These are phyloP conservation scores for Cicer chorassanicum DNA, from an alignment of 306 rosid species.

Conservation along the genomic window DNA sequence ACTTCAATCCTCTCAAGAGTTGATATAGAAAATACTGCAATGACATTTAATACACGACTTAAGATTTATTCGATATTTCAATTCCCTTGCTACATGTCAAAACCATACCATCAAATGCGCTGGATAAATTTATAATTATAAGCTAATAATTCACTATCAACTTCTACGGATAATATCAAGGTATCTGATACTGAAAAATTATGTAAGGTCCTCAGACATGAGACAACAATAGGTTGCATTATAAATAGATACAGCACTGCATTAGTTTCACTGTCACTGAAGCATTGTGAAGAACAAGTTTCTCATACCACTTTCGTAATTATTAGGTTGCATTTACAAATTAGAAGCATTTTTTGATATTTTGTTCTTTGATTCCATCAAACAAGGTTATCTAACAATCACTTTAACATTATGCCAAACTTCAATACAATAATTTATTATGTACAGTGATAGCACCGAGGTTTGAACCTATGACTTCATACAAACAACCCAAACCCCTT, in stretches of 20 bases:
- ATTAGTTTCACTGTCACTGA: not conserved
- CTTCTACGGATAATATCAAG: slow-evolving; percentile 11
- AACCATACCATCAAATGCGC: not conserved
- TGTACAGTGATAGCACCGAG: not conserved
- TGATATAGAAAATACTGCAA: slow-evolving; percentile 56
- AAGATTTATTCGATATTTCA: slow-evolving; percentile 27
- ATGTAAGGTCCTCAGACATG: not conserved
- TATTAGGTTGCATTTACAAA: slow-evolving; percentile 3
- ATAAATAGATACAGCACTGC: slow-evolving; percentile 3
- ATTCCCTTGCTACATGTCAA: slow-evolving; percentile 4
- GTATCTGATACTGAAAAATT: slow-evolving; percentile 10
- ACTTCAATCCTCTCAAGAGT: slow-evolving; percentile 56
- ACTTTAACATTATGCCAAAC: not conserved
- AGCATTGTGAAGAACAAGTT: slow-evolving; percentile 17
- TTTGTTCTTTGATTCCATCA: not conserved
- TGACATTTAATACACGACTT: slow-evolving; percentile 26
- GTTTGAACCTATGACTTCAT: not conserved
- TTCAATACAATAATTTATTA: not conserved
- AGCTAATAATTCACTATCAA: slow-evolving; percentile 20
- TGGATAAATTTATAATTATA: not conserved
- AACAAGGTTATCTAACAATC: slow-evolving; percentile 3
- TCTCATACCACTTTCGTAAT: slow-evolving; percentile 19
- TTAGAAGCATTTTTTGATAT: slow-evolving; percentile 15
- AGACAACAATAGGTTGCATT: not conserved
- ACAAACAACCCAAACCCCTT: not conserved